Conservation (phyloP, 2,329 filamentous ascomycete species). For the Talaromyces islandicus region DNA sequence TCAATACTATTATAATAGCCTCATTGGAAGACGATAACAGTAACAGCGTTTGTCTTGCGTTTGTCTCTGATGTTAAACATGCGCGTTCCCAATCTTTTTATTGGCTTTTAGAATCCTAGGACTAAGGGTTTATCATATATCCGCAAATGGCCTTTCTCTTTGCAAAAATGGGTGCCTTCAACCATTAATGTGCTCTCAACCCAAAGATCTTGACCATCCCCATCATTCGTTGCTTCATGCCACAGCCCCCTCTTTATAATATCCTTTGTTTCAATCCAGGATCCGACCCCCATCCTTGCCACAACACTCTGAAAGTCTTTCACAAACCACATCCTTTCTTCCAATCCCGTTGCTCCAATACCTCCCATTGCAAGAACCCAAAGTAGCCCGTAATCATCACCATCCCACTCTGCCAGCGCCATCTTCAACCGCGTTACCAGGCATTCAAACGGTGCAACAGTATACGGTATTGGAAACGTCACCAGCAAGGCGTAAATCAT, state of each 20-base stretch:
- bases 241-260: neutral
- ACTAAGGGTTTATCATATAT: neutral
- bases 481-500: constrained; percentile 1
- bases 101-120: neutral
- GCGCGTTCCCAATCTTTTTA: no score
- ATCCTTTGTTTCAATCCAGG: neutral
- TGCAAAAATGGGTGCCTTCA: neutral
- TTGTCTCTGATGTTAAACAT: neutral
- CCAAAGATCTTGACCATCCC: neutral
- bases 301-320: neutral
- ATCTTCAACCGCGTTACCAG: neutral
- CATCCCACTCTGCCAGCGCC: neutral
- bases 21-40: neutral
- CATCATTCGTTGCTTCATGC: neutral
- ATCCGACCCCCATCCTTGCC: neutral
- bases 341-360: neutral
- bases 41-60: neutral
- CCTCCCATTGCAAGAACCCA: neutral
- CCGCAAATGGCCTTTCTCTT: neutral
- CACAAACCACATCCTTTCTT: constrained; percentile 2
- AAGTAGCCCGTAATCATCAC: neutral
- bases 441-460: constrained; percentile 1
- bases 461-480: constrained; percentile 2
- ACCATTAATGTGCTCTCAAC: neutral
- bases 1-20: neutral